These are phyloP conservation scores for Obba rivulosa DNA, from an alignment of 768 basidiomycete species.

Conservation along the genomic window DNA sequence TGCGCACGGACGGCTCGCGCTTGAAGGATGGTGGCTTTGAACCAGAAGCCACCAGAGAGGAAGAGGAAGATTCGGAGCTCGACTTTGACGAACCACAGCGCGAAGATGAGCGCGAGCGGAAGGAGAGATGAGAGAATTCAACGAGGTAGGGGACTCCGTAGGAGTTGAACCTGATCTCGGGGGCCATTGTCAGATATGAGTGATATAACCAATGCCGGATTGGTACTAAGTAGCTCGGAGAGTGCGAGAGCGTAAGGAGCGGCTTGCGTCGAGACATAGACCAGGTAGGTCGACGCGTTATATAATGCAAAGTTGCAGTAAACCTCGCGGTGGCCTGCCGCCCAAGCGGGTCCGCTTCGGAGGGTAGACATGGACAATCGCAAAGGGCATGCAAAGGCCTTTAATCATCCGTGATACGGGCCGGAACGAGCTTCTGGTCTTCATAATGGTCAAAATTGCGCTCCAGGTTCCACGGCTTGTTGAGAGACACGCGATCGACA, in stretches of 20 bases:
- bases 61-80: not conserved
- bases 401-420: too few species aligned
- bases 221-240: not conserved
- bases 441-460: too few species aligned
- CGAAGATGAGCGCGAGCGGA: constrained; percentile 18
- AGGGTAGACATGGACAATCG: too few species aligned
- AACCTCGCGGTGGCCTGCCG: too few species aligned
- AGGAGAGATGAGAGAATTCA: constrained; percentile 29
- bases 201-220: constrained; percentile 17
- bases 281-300: constrained; percentile 1
- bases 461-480: too few species aligned
- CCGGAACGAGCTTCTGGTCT: too few species aligned
- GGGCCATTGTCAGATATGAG: constrained; percentile 13
- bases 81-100: not conserved
- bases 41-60: constrained; percentile 2
- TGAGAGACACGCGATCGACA: too few species aligned
- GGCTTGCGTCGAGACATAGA: not conserved
- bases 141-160: constrained; percentile 31
- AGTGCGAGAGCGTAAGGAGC: not conserved
- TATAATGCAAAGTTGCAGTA: not conserved
- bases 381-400: too few species aligned
- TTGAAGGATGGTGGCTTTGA: constrained; percentile 6
- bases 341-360: too few species aligned
- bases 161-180: constrained; percentile 26
- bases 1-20: constrained; percentile 5